Base-by-base conservation (phyloP, 2,329 filamentous ascomycete species). In the Colletotrichum acutatum region DNA sequence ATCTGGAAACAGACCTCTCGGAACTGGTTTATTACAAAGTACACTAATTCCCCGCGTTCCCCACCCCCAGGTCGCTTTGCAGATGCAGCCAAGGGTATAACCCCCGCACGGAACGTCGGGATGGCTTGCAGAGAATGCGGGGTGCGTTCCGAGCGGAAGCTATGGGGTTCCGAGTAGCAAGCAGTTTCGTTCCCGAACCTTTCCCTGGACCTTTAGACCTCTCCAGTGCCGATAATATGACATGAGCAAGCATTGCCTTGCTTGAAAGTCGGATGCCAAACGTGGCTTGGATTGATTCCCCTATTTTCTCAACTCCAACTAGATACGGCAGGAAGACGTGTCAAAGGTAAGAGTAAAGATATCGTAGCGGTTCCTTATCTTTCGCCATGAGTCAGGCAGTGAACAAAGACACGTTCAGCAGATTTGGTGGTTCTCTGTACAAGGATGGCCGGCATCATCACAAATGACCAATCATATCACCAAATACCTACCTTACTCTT, bases 101-200 rank as follows among this genome's bases (percentile, higher is more conserved):
- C 8, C 69, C 58, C 64, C 64, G 64, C 64, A 68, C 64, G 58
- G 68, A 71, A 71, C 6, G 42, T 62, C 57, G 52, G 64, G 64
- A 54, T 68, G 34, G 52, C 22, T 30, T 32, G 64, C 28, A 11
- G 16, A 2, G 26, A 32, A 53, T 49, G 67, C 60, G 28, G 60
- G 26, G 24, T 32, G 24, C 19, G 32, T 71, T 71, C 69, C 69
- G 69, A 63, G 52, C 69, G 68, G 68, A 71, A 71, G 63, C n/a
- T 16, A 5, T 0, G 9, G n/a, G 24, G 32, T 71, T 67, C 68
- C 63, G 68, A 67, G 6, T 16, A 16, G 1, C 4, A 49, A 22
- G 4, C 34, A 19, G 12, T 7, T 6, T 12, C 22, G 2, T 37
- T 19, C 3, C 24, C 22, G 24, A 14, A 42, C 32, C 57, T 22